These are phyloP conservation scores for Claviceps sp. DNA, from an alignment of 2,329 filamentous ascomycete genomes.

Conservation along the genomic window DNA sequence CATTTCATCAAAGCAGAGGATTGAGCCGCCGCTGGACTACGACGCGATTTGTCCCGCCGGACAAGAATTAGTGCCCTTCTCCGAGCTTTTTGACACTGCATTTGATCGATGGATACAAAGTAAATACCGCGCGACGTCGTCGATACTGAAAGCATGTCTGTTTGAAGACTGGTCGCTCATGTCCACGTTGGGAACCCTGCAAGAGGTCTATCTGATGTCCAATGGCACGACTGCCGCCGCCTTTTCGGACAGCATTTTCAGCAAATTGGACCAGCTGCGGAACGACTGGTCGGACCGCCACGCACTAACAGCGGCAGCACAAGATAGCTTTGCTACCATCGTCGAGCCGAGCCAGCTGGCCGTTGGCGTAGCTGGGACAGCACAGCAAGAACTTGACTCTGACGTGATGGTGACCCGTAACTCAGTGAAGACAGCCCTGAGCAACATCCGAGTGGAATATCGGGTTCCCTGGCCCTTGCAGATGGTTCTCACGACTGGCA, in stretches of 20 bases:
- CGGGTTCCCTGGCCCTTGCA: slow-evolving; percentile 51
- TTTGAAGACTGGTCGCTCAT: slow-evolving; percentile 57
- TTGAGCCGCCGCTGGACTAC: slow-evolving; percentile 40
- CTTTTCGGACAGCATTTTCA: slow-evolving; percentile 59
- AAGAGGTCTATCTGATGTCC: slow-evolving; percentile 61
- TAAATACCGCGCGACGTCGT: slow-evolving; percentile 58
- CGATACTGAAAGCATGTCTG: slow-evolving; percentile 50
- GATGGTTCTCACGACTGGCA: slow-evolving; percentile 59
- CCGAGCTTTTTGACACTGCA: slow-evolving; percentile 57
- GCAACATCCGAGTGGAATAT: slow-evolving; percentile 53
- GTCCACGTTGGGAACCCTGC: slow-evolving; percentile 50
- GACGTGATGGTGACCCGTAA: slow-evolving; percentile 34
- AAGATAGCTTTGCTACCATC: slow-evolving; percentile 50
- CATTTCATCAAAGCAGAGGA: slow-evolving; percentile 15
- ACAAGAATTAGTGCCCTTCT: slow-evolving; percentile 49
- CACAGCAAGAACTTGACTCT: slow-evolving; percentile 26
- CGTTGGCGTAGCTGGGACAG: slow-evolving; percentile 33
- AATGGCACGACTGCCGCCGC: slow-evolving; percentile 55
- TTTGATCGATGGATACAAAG: slow-evolving; percentile 67
- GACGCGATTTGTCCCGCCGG: slow-evolving; percentile 37
- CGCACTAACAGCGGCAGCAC: slow-evolving; percentile 62
- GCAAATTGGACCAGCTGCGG: slow-evolving; percentile 51
- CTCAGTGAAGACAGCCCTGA: slow-evolving; percentile 45
- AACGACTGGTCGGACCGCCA: slow-evolving; percentile 68
- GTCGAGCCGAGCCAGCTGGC: slow-evolving; percentile 51